phyloP scores from a whole-genome alignment of 2,329 filamentous ascomycete genomes.

The Phaeosphaeriaceae sp. region DNA sequence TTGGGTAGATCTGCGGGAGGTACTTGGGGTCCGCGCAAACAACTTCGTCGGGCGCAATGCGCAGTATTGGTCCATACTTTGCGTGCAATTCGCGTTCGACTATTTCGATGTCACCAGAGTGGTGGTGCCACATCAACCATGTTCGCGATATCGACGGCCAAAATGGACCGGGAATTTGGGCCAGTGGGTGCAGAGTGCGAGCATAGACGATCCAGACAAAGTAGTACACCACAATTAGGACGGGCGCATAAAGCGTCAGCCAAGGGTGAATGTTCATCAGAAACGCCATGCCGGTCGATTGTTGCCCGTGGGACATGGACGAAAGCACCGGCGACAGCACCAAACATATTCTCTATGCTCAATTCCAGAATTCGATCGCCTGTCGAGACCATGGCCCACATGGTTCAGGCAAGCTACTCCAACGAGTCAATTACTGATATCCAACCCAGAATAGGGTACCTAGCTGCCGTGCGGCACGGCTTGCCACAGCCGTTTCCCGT shows the following conservation, averaged over 20 bases:
- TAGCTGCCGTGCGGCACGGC: background rate
- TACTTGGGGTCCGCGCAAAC: conserved; percentile 20
- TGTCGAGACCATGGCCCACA: background rate
- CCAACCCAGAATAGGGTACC: background rate
- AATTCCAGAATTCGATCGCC: background rate
- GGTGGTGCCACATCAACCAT: conserved; percentile 33
- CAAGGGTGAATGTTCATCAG: background rate
- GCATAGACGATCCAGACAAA: conserved; percentile 22
- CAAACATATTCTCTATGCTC: background rate
- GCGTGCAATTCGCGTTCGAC: conserved; percentile 19
- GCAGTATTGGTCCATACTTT: conserved; percentile 53
- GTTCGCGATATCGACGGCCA: conserved; percentile 32
- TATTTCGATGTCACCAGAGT: conserved; percentile 28
- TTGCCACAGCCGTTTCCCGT: background rate
- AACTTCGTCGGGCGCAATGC: conserved; percentile 50
- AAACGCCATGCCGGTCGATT: conserved; percentile 1
- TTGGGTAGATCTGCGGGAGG: conserved; percentile 26
- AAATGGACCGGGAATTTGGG: conserved; percentile 27
- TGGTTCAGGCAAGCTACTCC: background rate
- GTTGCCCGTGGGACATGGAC: conserved; percentile 3
- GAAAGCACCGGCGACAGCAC: background rate
- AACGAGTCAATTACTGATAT: background rate
- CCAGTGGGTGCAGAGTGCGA: conserved; percentile 26
- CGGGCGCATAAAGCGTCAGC: conserved; percentile 8
- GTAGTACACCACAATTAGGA: conserved; percentile 9